A percentile compares a stretch with the other conserved stretches of the same genome.
Evolutionary conservation across 2,329 filamentous ascomycete species (phyloP).

Genomic region (Neonectria faginata): DNA sequence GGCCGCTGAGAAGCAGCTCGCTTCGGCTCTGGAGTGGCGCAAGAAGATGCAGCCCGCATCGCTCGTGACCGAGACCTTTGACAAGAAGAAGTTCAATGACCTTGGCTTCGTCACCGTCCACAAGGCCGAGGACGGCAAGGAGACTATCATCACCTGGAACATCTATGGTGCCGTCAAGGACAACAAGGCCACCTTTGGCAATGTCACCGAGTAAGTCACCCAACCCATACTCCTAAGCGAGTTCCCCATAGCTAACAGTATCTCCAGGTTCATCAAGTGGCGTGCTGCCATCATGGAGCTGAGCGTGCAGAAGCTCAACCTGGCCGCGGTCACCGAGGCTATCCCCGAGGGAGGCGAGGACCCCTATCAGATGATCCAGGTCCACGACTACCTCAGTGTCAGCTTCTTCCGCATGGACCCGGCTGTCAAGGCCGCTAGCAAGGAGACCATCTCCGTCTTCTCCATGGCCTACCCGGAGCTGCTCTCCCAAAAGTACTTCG

Average conservation of each 20-base stretch:
- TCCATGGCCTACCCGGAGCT: constrained; percentile 89
- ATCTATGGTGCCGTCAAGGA: constrained; percentile 91
- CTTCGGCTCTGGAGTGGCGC: constrained; percentile 84
- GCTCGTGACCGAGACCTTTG: constrained; percentile 73
- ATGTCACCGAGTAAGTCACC: constrained; percentile 78
- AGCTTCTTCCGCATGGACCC: constrained; percentile 87
- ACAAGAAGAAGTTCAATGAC: constrained; percentile 76
- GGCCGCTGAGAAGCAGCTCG: constrained; percentile 82
- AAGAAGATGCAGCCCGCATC: constrained; percentile 78
- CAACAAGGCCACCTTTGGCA: constrained; percentile 84
- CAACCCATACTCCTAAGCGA: no score
- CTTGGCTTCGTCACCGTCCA: constrained; percentile 87
- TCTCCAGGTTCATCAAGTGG: constrained; percentile 84
- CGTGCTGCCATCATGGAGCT: constrained; percentile 92
- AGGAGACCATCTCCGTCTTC: constrained; percentile 85
- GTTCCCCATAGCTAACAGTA: constrained; percentile 26
- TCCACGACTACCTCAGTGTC: constrained; percentile 92
- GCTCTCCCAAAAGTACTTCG: constrained; percentile 88
- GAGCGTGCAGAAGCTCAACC: constrained; percentile 78
- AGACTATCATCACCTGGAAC: constrained; percentile 86
- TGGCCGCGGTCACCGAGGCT: constrained; percentile 74
- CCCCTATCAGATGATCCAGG: constrained; percentile 90
- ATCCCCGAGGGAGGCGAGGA: constrained; percentile 82
- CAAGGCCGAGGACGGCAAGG: constrained; percentile 64
- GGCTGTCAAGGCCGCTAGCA: constrained; percentile 78